These are phyloP conservation scores for Cordyceps cicadae DNA, from an alignment of 2,329 filamentous ascomycete genomes.

Conservation along the genomic window DNA sequence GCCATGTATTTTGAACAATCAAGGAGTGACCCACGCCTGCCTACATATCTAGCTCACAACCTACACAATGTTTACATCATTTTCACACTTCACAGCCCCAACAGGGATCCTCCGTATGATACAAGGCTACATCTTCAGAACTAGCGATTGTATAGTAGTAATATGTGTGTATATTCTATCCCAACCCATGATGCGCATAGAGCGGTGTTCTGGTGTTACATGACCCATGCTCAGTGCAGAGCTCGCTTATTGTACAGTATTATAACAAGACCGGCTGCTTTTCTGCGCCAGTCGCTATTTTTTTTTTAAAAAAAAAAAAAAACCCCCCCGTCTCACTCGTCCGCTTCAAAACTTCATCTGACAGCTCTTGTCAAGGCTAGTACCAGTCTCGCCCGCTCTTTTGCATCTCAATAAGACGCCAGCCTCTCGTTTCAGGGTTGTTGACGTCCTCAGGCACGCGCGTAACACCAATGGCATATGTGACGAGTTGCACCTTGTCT, in stretches of 20 bases:
- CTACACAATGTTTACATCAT: too few species aligned
- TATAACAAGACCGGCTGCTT: slow-evolving; percentile 1
- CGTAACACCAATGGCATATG: slow-evolving; percentile 94
- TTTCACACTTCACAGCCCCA: too few species aligned
- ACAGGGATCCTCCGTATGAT: background rate
- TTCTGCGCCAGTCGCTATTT: background rate
- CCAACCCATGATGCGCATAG: slow-evolving; percentile 9
- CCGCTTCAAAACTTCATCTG: background rate
- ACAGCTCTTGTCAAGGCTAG: slow-evolving; percentile 24
- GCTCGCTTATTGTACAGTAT: slow-evolving; percentile 9
- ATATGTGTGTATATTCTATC: background rate
- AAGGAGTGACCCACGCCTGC: too few species aligned
- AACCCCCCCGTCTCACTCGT: background rate
- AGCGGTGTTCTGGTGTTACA: slow-evolving; percentile 10
- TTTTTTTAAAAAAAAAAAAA: too few species aligned
- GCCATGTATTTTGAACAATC: too few species aligned
- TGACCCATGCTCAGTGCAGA: slow-evolving; percentile 5
- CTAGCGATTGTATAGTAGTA: background rate
- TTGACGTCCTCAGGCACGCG: slow-evolving; percentile 89
- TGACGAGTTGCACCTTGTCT: slow-evolving; percentile 96
- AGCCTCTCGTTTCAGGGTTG: slow-evolving; percentile 93
- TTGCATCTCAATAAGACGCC: slow-evolving; percentile 96
- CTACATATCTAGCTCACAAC: too few species aligned
- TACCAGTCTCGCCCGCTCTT: slow-evolving; percentile 90
- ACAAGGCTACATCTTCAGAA: background rate